Evolutionary conservation across 371 early-diverging fungal species (phyloP).

Genomic region (Mortierella sp.): DNA sequence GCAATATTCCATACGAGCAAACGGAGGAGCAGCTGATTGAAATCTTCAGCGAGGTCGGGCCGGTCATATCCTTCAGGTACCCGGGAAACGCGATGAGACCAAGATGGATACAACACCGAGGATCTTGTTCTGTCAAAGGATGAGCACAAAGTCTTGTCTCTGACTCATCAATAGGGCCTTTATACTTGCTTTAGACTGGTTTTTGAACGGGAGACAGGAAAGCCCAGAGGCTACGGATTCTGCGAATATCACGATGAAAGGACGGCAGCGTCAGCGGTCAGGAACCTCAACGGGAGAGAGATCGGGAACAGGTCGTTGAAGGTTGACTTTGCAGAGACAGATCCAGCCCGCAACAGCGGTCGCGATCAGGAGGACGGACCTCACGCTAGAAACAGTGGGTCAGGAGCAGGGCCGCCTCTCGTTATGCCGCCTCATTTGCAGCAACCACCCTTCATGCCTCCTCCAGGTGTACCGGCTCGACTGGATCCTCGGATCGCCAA

Average conservation of each 20-base stretch:
- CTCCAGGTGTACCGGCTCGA: conserved; percentile 20
- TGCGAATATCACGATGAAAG: conserved; percentile 81
- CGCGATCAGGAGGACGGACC: conserved; percentile 47
- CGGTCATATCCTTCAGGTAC: conserved; percentile 79
- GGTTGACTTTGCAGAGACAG: conserved; percentile 87
- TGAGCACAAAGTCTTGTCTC: too few relatives aligned
- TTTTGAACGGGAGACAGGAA: conserved; percentile 89
- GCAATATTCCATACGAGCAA: conserved; percentile 88
- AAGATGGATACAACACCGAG: too few relatives aligned
- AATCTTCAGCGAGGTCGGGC: conserved; percentile 91
- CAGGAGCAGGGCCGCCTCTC: conserved; percentile 27
- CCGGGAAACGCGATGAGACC: too few relatives aligned
- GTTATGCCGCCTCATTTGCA: conserved; percentile 34
- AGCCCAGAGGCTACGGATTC: conserved; percentile 92
- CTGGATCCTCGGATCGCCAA: conserved; percentile 45
- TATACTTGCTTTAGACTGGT: conserved; percentile 64
- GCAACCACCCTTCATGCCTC: conserved; percentile 38
- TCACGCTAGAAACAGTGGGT: conserved; percentile 35
- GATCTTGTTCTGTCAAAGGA: too few relatives aligned
- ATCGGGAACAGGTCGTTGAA: conserved; percentile 83
- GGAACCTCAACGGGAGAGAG: conserved; percentile 78
- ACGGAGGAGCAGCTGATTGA: conserved; percentile 91
- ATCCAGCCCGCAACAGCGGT: conserved; percentile 50
- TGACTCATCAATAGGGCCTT: too few relatives aligned
- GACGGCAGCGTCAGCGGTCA: conserved; percentile 41